Base-by-base conservation (phyloP, 352 stramenopile species). In the Globisporangium polare region DNA sequence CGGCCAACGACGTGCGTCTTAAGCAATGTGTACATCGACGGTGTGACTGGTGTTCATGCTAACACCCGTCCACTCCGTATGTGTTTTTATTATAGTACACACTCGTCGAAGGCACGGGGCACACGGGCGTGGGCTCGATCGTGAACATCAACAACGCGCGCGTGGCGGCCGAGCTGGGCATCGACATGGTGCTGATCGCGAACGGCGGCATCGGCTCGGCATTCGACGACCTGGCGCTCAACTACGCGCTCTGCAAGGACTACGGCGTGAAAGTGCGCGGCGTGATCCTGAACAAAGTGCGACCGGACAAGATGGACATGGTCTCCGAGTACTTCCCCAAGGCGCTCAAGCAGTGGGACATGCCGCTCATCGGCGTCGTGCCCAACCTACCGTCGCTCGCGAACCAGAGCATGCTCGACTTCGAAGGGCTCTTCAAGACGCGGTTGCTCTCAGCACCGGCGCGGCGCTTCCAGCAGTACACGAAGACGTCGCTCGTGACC, bases 251-350 rank as follows among this genome's bases (percentile, higher is more conserved):
- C 70, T 98, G 95, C 72, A 73, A 96, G 64, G 67, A 95, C n/a
- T 88, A 98, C 71, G 85, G 89, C 73, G 96, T 99, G 6, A 83
- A 76, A 8, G 88, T 99, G 61, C 84, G 89, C 26, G 96, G 96
- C 33, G 94, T 99, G 26, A 92, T 99, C 60, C 80, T 99, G 31
- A 99, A 99, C 76, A 99, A 99, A 71, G 94, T 98, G 50, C 78
- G 71, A 1, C 63, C 69, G 31, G 73, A 91, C 53, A 90, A 94
- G 66, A 63, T 92, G 15, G 84, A 86, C 24, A 96, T 96, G 88
- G 71, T 96, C 37, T 62, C 70, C 46, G 83, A 93, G 52, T 96
- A 96, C 60, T 96, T 96, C 63, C 78, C 80, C 24, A 95, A 95
- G 69, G 88, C 88, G 22, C 76, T 96, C 59, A 59, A 74, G 39